Evolutionary conservation across 371 early-diverging fungal genomes (phyloP).

Genomic region (Mortierella sp.): DNA sequence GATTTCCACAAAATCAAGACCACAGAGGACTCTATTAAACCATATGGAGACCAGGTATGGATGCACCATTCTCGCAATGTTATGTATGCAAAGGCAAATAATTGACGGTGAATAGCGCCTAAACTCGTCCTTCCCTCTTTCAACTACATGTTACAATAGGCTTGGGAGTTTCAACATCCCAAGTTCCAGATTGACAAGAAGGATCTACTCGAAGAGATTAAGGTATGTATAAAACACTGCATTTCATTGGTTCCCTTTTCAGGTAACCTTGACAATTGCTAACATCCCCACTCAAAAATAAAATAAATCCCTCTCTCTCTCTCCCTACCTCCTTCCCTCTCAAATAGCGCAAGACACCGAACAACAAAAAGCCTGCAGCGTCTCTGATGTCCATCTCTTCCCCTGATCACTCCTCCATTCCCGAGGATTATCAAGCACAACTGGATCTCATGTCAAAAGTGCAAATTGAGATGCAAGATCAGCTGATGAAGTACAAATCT

Average conservation of each 20-base stretch:
- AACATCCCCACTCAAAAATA: not conserved
- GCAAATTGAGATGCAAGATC: conserved; percentile 41
- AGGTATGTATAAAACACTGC: conserved; percentile 35
- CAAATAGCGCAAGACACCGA: conserved; percentile 50
- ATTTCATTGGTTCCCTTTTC: not conserved
- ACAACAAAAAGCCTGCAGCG: conserved; percentile 36
- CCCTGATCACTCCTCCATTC: conserved; percentile 19
- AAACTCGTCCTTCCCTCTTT: not conserved
- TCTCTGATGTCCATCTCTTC: conserved; percentile 20
- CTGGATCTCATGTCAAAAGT: conserved; percentile 36
- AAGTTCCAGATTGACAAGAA: conserved; percentile 74
- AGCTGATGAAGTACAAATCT: conserved; percentile 29
- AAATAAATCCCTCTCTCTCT: too few species aligned
- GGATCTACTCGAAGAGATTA: conserved; percentile 75
- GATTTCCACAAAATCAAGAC: conserved; percentile 92
- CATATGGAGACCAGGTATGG: conserved; percentile 75
- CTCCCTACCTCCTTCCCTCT: not conserved
- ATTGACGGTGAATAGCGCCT: too few species aligned
- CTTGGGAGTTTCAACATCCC: conserved; percentile 87
- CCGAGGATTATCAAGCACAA: conserved; percentile 44
- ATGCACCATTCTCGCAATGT: too few species aligned
- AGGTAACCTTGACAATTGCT: not conserved
- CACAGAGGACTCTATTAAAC: conserved; percentile 65
- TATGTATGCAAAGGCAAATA: too few species aligned
- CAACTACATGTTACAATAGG: conserved; percentile 46